Conservation (phyloP, 257 asterid species). For the Nicotiana tabacum region DNA sequence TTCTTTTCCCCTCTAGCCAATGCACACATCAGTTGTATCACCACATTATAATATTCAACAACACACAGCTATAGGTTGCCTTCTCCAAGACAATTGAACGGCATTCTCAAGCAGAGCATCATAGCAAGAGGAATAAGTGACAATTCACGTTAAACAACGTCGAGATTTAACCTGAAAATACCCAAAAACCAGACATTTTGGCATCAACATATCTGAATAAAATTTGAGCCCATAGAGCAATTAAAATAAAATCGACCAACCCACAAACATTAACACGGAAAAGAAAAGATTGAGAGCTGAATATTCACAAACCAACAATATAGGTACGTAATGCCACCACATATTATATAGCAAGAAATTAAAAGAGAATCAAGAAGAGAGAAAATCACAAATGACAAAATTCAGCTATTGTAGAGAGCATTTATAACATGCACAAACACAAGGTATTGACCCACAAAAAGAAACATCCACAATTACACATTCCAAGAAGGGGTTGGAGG, state of each 20-base stretch:
- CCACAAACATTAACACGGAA: background rate
- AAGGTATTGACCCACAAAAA: background rate
- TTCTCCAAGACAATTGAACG: conserved; percentile 34
- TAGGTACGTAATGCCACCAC: background rate
- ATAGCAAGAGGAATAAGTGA: background rate
- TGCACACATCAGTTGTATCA: background rate
- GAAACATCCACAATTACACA: background rate
- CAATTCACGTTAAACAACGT: background rate
- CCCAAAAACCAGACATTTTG: background rate
- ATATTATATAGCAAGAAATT: background rate
- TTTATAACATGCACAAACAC: background rate
- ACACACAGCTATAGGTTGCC: conserved; percentile 14
- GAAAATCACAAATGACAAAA: background rate
- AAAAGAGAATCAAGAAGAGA: background rate
- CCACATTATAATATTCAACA: background rate
- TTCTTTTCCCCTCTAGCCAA: conserved; percentile 26
- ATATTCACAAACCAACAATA: background rate
- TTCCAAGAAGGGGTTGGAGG: background rate
- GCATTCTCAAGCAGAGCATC: conserved; percentile 15
- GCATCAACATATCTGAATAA: background rate
- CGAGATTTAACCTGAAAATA: background rate
- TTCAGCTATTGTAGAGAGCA: background rate
- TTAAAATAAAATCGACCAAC: too few species aligned
- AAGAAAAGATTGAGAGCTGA: background rate
- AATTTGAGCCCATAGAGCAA: background rate